phyloP scores from a whole-genome alignment of 257 asterid species.

The Lycium barbarum region DNA sequence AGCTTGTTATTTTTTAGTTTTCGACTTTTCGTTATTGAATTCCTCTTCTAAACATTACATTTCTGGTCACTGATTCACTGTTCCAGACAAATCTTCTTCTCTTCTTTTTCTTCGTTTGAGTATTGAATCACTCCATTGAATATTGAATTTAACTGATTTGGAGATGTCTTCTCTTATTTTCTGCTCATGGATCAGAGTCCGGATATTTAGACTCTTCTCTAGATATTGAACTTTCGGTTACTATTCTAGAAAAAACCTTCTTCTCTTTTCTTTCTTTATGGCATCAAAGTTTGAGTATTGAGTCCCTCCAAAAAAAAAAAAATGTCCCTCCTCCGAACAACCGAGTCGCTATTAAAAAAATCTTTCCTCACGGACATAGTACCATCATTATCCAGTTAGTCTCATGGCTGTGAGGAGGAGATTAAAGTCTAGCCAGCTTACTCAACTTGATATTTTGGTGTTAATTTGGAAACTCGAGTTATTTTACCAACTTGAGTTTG shows the following conservation, averaged over 20 bases:
- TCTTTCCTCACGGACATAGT: not conserved
- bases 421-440: not conserved
- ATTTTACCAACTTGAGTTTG: not conserved
- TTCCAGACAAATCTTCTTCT: not conserved
- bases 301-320: not conserved
- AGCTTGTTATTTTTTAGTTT: not conserved
- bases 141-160: not conserved
- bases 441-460: not conserved
- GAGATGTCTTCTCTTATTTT: not conserved
- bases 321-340: not conserved
- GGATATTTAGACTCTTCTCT: not conserved
- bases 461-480: constrained; percentile 4
- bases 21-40: not conserved
- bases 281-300: not conserved
- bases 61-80: not conserved
- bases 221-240: not conserved
- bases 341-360: not conserved
- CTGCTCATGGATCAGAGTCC: not conserved
- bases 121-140: not conserved
- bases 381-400: not conserved
- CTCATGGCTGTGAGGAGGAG: not conserved
- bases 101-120: not conserved
- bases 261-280: not conserved
- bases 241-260: not conserved
- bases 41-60: not conserved